These are phyloP conservation scores for Diversispora eburnea DNA, from an alignment of 192 early-diverging fungal species.

Conservation along the genomic window DNA sequence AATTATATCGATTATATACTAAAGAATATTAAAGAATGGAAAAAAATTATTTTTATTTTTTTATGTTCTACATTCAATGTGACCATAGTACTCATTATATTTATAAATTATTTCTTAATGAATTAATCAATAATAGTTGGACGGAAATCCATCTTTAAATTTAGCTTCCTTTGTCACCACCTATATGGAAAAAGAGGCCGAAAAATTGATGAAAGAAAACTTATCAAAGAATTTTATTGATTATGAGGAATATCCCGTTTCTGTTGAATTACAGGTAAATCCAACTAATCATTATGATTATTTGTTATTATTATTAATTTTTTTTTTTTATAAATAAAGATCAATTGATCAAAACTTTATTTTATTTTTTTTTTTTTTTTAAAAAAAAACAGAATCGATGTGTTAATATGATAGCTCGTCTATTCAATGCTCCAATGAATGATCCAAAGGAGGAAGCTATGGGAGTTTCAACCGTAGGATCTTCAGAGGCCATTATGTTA, in stretches of 20 bases:
- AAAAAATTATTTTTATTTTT: not conserved
- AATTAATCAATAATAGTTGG: slow-evolving; percentile 43
- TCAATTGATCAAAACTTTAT: too few species aligned
- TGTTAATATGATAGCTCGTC: slow-evolving; percentile 43
- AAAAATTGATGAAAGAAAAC: slow-evolving; percentile 73
- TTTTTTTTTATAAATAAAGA: too few species aligned
- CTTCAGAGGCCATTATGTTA: slow-evolving; percentile 76
- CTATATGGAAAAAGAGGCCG: slow-evolving; percentile 79
- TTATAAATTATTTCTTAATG: not conserved
- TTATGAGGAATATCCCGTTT: slow-evolving; percentile 46
- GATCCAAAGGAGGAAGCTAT: slow-evolving; percentile 43
- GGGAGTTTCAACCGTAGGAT: slow-evolving; percentile 73
- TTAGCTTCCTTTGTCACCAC: slow-evolving; percentile 75
- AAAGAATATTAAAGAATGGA: not conserved
- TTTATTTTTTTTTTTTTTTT: not conserved
- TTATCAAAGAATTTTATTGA: slow-evolving; percentile 69
- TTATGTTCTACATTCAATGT: not conserved
- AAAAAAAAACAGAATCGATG: slow-evolving; percentile 34
- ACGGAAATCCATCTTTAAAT: slow-evolving; percentile 75
- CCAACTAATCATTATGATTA: slow-evolving; percentile 8
- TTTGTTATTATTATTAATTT: slow-evolving; percentile 3
- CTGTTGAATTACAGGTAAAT: slow-evolving; percentile 39
- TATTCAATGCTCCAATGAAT: slow-evolving; percentile 39
- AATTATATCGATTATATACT: too few species aligned
- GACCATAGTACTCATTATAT: not conserved